Conservation (phyloP, 345 rosid genomes). For the Camelina sativa region DNA sequence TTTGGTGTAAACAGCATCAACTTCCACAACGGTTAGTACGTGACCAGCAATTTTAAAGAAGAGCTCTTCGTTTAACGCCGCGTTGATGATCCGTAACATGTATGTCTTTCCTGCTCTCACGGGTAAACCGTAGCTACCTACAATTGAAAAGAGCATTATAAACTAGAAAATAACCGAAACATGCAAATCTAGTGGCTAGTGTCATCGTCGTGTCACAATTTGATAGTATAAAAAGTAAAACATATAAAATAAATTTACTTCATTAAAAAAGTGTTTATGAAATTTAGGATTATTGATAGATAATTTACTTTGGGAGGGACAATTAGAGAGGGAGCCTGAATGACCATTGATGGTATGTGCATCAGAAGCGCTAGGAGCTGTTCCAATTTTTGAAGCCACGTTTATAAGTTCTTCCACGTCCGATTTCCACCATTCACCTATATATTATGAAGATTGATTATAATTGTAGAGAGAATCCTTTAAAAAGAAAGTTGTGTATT, state of each 20-base stretch:
- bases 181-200: not conserved
- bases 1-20: slow-evolving; percentile 73
- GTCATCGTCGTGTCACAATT: not conserved
- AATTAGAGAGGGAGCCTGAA: slow-evolving; percentile 61
- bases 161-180: not conserved
- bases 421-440: slow-evolving; percentile 98
- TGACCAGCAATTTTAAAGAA: slow-evolving; percentile 77
- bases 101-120: slow-evolving; percentile 67
- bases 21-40: slow-evolving; percentile 63
- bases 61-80: slow-evolving; percentile 82
- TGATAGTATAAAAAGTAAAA: not conserved
- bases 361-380: slow-evolving; percentile 81
- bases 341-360: slow-evolving; percentile 90
- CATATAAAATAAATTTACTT: not conserved
- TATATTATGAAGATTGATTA: not conserved
- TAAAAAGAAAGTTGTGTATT: slow-evolving; percentile 28
- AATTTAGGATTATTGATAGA: not conserved
- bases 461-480: not conserved
- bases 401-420: slow-evolving; percentile 81
- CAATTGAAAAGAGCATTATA: not conserved
- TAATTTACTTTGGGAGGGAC: slow-evolving; percentile 58
- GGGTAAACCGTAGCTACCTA: slow-evolving; percentile 41
- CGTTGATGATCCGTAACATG: slow-evolving; percentile 77
- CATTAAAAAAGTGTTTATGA: not conserved
- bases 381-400: slow-evolving; percentile 65